Percentiles rank a stretch among this genome's conserved stretches.
Conservation (phyloP, 129 eudicot genomes). For the Artemisia tridentata region DNA sequence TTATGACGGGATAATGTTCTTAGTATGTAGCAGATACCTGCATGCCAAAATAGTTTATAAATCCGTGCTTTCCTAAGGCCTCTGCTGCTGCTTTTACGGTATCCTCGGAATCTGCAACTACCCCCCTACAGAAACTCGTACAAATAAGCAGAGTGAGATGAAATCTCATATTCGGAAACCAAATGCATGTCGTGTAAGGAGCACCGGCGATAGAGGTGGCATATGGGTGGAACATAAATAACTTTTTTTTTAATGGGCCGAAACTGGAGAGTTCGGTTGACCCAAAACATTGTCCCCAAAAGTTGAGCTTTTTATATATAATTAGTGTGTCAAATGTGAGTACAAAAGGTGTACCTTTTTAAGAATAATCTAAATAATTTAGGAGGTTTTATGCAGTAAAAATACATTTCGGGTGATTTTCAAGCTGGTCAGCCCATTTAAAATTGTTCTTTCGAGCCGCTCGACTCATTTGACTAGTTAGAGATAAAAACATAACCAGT, state of each 20-base stretch:
- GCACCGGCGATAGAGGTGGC: not conserved
- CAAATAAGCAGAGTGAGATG: slow-evolving; percentile 4
- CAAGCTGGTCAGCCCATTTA: not conserved
- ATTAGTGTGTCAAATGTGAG: not conserved
- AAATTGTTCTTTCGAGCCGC: not conserved
- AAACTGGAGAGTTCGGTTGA: not conserved
- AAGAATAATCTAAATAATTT: not conserved
- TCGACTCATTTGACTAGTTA: not conserved
- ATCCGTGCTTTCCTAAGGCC: slow-evolving; percentile 77
- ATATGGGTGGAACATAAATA: not conserved
- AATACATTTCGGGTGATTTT: slow-evolving; percentile 1
- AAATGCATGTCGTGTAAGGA: not conserved
- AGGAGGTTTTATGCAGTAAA: not conserved
- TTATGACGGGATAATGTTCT: not conserved
- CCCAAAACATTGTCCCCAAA: not conserved
- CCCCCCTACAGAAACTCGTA: slow-evolving; percentile 53
- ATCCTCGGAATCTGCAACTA: slow-evolving; percentile 74
- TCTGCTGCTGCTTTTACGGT: slow-evolving; percentile 73
- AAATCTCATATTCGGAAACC: not conserved
- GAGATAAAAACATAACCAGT: not conserved
- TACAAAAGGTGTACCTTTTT: not conserved
- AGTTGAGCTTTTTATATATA: not conserved
- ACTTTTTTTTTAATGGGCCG: not conserved
- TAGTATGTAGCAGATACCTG: slow-evolving; percentile 47
- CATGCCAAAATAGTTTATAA: slow-evolving; percentile 88